Base-by-base conservation (phyloP, 257 asterid genomes). In the Cordia subcordata region DNA sequence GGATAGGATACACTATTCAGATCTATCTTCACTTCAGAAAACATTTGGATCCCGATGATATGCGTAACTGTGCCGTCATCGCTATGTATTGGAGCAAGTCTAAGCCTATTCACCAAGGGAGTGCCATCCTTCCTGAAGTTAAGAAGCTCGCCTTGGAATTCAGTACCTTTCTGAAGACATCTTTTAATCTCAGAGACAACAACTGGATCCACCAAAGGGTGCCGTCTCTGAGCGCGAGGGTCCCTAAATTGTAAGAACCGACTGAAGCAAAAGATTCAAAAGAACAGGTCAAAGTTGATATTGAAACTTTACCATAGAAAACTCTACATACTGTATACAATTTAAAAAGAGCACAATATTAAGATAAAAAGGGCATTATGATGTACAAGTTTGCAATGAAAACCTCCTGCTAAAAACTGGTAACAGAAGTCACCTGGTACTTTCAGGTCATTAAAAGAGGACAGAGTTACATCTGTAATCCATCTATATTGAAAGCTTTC, bases 81-180 rank as follows among this genome's bases (percentile, higher is more conserved):
- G 18, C 90, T 32, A 45, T 77, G 94, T 66, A 87, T 90, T 1
- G 95, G 96, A 49, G 69, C 77, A 40, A 90, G 89, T 53, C 95
- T 69, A 38, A 90, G 82, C 77, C 87, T 80, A 74, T 87, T 90
- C 70, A 90, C 79, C 53, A 90, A 47, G 27, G 98, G 89, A 27
- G 95, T 87, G 10, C 98, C 98, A 57, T 90, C 96, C 74, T 90
- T 90, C 70, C 84, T 78, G 81, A 90, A 90, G 81, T 90, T 90
- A 50, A 90, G 91, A 61, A 90, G 86, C 83, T 90, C 95, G 19
- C 98, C 98, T 72, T 83, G 91, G 78, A 90, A 90, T 63, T 82
- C 96, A 53, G 78, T 70, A 45, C 98, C 98, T 70, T 87, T 82
- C 63, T 81, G 77, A 11, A 90, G 86, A 66, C 98, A 87, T 73